These are phyloP conservation scores for Fusarium temperatum DNA, from an alignment of 2,329 filamentous ascomycete genomes.

Conservation along the genomic window DNA sequence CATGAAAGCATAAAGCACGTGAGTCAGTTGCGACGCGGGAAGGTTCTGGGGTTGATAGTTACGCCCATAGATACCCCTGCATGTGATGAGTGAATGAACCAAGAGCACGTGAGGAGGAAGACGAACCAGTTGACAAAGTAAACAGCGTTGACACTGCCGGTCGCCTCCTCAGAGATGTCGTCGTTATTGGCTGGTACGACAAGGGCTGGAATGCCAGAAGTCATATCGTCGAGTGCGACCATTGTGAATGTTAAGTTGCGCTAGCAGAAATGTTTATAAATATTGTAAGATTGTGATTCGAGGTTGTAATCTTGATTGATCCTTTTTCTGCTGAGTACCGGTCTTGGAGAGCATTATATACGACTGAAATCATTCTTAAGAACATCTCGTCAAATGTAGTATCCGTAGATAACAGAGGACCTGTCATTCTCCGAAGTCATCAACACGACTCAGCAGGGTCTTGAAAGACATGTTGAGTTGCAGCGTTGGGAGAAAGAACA, in stretches of 20 bases:
- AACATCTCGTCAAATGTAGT: no score
- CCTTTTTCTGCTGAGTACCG: no score
- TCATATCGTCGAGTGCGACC: conserved; percentile 18
- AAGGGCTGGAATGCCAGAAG: conserved; percentile 8
- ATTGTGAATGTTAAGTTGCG: not conserved
- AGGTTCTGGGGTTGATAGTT: conserved; percentile 77
- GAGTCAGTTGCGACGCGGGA: conserved; percentile 73
- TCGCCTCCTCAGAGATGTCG: conserved; percentile 1
- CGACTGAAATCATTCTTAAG: rapidly evolving
- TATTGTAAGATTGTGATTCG: not conserved
- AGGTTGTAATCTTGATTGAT: no score
- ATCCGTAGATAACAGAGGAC: not conserved
- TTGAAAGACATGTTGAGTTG: not conserved
- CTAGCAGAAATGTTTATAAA: not conserved
- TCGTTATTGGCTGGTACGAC: not conserved
- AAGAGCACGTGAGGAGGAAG: rapidly evolving
- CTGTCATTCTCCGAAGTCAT: conserved; percentile 10
- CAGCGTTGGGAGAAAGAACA: not conserved
- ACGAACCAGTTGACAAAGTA: conserved; percentile 34
- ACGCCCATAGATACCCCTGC: conserved; percentile 76
- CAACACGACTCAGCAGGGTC: conserved; percentile 1
- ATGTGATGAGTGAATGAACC: not conserved
- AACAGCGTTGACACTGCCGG: conserved; percentile 6
- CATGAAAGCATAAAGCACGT: conserved; percentile 82
- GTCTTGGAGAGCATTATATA: not conserved